Base-by-base conservation (phyloP, 139 green algal species). In the Coccomyxa sp. region DNA sequence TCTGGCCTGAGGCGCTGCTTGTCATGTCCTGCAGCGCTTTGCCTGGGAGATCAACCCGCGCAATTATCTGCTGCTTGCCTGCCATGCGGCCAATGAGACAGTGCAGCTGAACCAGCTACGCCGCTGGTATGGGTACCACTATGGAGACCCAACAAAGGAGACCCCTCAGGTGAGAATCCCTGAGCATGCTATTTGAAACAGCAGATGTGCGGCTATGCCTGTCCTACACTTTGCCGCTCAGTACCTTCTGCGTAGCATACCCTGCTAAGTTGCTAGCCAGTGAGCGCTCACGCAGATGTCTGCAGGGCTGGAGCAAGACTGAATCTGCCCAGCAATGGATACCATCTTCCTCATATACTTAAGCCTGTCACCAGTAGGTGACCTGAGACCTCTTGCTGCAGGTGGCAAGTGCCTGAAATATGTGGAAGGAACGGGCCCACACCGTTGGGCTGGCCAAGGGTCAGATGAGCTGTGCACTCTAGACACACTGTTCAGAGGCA, bases 41-140 rank as follows among this genome's bases (percentile, higher is more conserved):
- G 89, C 91, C 35, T 93, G 88, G 91, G 80, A 81, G 34, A 93
- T 96, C 70, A 73, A 88, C 71, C 92, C 92, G 2, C 78, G 89
- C 75, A 96, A 96, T 82, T 90, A 92, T 71, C 82, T 96, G 34
- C 85, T 96, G 9, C 84, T 96, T 55, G 88, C 90, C 50, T 96
- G 92, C 83, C 92, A 96, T 79, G 68, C 79, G 8, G 80, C 86
- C 39, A 96, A 96, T 74, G 92, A 94, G 81, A 50, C 34, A 18
- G 91, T 95, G 37, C 92, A 96, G 83, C 82, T 91, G 39, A 87
- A 93, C 72, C 82, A 91, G 71, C 70, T 93, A 74, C 68, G 83
- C 70, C 75, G 88, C 37, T 90, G 84, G 81, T 82, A 79, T 34
- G n/a, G 14, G 5, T 71, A 29, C 24, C 27, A 34, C 35, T 34